Evolutionary conservation across 805 yeast genomes (phyloP).

Genomic region (Saturnispora gosingensis): DNA sequence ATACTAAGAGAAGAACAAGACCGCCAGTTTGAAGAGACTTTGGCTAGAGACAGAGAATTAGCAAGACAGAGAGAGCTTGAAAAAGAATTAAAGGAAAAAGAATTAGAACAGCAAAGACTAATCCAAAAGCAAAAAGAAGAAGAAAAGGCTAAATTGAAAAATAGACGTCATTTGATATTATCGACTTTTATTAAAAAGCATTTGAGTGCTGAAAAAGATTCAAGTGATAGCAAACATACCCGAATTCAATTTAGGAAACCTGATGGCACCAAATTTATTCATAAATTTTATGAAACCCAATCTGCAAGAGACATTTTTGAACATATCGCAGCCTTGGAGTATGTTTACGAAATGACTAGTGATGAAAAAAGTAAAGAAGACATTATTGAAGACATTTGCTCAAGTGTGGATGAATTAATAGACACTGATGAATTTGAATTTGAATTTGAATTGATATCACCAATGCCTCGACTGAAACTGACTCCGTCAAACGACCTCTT

Average conservation of each 20-base stretch:
- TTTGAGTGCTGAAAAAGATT: slow-evolving; percentile 8
- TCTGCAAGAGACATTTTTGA: slow-evolving; percentile 40
- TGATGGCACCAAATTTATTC: slow-evolving; percentile 40
- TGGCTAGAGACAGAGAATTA: slow-evolving; percentile 47
- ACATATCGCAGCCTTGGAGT: slow-evolving; percentile 36
- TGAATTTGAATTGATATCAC: slow-evolving; percentile 28
- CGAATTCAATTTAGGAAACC: slow-evolving; percentile 48
- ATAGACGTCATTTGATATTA: slow-evolving; percentile 2
- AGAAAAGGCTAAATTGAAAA: slow-evolving; percentile 10
- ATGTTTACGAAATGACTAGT: slow-evolving; percentile 10
- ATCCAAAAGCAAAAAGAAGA: slow-evolving; percentile 15
- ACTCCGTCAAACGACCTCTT: slow-evolving; percentile 16
- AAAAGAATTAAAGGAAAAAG: slow-evolving; percentile 17
- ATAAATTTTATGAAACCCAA: slow-evolving; percentile 33
- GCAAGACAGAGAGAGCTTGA: slow-evolving; percentile 33
- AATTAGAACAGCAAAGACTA: slow-evolving; percentile 11
- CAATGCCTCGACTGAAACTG: slow-evolving; percentile 29
- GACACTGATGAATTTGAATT: slow-evolving; percentile 16
- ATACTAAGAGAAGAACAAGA: slow-evolving; percentile 57
- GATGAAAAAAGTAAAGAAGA: slow-evolving; percentile 6
- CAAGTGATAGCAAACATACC: slow-evolving; percentile 27
- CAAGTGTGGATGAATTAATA: slow-evolving; percentile 10
- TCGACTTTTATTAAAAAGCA: slow-evolving; percentile 6
- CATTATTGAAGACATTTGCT: slow-evolving; percentile 4
- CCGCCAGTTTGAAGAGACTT: slow-evolving; percentile 51